Evolutionary conservation across 768 basidiomycete species (phyloP), one percentile per base, ranked within the genome.

Genomic region (Kockovaella imperatae): DNA sequence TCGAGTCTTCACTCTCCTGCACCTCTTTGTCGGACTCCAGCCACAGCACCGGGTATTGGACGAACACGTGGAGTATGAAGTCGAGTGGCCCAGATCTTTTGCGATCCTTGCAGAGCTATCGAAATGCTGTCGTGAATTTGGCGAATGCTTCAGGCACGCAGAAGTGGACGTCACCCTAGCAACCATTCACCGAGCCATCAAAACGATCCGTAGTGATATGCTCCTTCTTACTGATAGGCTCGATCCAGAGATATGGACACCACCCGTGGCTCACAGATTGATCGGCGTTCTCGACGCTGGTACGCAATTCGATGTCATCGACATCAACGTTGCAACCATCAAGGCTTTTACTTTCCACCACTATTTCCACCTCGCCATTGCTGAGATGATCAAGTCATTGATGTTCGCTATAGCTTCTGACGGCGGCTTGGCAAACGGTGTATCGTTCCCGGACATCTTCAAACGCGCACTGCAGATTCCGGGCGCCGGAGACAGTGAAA

Each of bases 21-120:
- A 83, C 56, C 74, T 96, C 35, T 99, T 97, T 76, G 86, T 87
- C 80, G 87, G 86, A 55, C 78, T 96, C 63, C 90, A 93, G 64
- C 83, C 90, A 2, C 89, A 90, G 70, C 82, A 83, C 58, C 80
- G 93, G 15, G 87, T 84, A 17, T 80, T 77, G 4, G 77, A 79
- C 24, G 83, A 75, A 43, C 95, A 97, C 59, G 81, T 99, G 59
- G 93, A 96, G 70, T 99, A 86, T 73, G 95, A 99, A 74, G 84
- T 85, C 25, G 95, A 99, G 56, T 84, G 84, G 93, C 87, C 95
- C 53, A 86, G 83, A 59, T 87, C 95, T 13, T 97, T 97, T 72
- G 90, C 91, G 58, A 84, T 96, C 20, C 90, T 89, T 5, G 79
- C 93, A 8, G 90, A 87, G 28, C 73, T 99, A 21, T 84, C 86